These are phyloP conservation scores for Fusarium sulawesiense DNA, from an alignment of 2,329 filamentous ascomycete genomes.

Conservation along the genomic window DNA sequence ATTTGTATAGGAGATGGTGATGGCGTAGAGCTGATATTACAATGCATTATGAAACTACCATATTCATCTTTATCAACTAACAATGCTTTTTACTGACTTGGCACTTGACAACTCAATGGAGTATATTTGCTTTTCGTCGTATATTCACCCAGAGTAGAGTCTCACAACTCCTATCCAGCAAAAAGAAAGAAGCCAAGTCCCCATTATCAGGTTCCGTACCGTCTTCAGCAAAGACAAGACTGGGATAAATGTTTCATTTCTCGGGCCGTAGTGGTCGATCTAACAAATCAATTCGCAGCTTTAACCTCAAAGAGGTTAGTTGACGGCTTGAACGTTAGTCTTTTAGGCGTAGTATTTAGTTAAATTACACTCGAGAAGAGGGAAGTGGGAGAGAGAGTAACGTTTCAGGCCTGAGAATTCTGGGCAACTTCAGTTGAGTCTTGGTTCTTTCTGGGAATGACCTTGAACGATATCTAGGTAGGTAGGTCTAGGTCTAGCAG, in stretches of 20 bases:
- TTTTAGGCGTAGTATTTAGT: slow-evolving; percentile 27
- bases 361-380: slow-evolving; percentile 5
- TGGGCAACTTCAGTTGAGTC: slow-evolving; percentile 2
- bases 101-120: no score
- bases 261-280: slow-evolving; percentile 20
- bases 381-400: background rate
- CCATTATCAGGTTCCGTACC: background rate
- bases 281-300: slow-evolving; percentile 8
- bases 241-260: slow-evolving; percentile 19
- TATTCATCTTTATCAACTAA: background rate
- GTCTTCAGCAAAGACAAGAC: background rate
- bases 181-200: background rate
- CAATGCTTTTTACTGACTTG: no score
- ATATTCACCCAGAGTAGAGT: background rate
- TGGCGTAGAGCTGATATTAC: background rate
- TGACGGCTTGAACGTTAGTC: background rate
- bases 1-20: background rate
- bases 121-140: background rate
- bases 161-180: background rate
- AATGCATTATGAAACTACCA: background rate
- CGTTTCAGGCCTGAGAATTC: slow-evolving; percentile 23
- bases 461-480: slow-evolving; percentile 2
- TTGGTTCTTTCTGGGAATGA: background rate
- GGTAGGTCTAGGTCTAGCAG: background rate
- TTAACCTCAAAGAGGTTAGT: background rate